Conservation (phyloP, 495 filamentous ascomycete species). For the Neurospora pannonica region DNA sequence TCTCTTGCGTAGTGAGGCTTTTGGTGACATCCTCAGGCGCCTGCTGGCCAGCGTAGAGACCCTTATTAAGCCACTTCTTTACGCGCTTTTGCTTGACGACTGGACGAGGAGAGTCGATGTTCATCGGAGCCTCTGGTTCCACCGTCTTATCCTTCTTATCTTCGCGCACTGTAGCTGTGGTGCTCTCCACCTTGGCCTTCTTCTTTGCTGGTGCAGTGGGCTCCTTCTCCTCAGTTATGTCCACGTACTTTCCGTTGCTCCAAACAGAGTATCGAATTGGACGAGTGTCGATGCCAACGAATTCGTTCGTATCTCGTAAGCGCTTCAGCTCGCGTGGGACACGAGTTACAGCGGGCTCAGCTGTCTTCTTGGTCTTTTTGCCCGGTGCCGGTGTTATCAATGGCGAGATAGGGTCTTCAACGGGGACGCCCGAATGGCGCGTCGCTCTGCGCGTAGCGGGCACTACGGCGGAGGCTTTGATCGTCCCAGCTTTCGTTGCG, state of each 20-base stretch:
- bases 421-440: conserved; percentile 36
- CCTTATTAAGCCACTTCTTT: conserved; percentile 71
- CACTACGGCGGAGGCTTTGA: conserved; percentile 15
- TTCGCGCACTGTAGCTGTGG: not conserved
- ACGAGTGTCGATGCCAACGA: conserved; percentile 40
- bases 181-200: conserved; percentile 31
- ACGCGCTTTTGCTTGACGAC: conserved; percentile 33
- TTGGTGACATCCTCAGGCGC: conserved; percentile 47
- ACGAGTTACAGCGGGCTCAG: conserved; percentile 28
- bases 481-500: not conserved
- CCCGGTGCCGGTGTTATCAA: conserved; percentile 26
- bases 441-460: conserved; percentile 23
- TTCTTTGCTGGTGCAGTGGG: conserved; percentile 27
- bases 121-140: conserved; percentile 32
- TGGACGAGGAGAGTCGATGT: conserved; percentile 29
- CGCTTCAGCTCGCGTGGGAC: conserved; percentile 40
- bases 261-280: conserved; percentile 41
- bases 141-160: conserved; percentile 16
- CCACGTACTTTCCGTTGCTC: conserved; percentile 45
- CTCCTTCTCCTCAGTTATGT: conserved; percentile 14
- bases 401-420: conserved; percentile 36
- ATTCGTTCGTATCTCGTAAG: conserved; percentile 46
- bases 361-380: conserved; percentile 36
- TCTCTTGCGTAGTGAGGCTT: conserved; percentile 46
- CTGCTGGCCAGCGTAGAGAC: conserved; percentile 84